phyloP scores from a whole-genome alignment of 2,329 filamentous ascomycete genomes.

The Claviceps pazoutovae region DNA sequence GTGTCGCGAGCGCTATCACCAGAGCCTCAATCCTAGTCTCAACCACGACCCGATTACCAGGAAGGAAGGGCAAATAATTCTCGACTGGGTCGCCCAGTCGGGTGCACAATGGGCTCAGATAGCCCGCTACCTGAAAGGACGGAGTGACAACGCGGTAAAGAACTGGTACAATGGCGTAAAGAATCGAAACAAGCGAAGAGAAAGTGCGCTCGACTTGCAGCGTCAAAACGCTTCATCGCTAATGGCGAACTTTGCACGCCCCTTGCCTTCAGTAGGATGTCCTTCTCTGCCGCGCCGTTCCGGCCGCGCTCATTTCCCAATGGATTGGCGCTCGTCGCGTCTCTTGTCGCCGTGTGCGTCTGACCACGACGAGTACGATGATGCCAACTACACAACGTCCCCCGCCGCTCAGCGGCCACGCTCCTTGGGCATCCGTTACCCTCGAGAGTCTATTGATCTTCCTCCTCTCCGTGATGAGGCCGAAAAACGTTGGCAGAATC shows the following conservation, averaged over 20 bases:
- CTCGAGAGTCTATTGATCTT: too few species aligned
- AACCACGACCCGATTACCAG: constrained; percentile 61
- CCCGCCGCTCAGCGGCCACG: constrained; percentile 25
- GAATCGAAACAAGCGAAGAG: constrained; percentile 55
- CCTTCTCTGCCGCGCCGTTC: not conserved
- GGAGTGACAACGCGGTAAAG: constrained; percentile 92
- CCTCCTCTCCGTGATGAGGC: too few species aligned
- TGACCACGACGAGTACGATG: constrained; percentile 48
- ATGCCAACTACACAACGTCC: constrained; percentile 48
- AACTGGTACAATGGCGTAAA: constrained; percentile 96
- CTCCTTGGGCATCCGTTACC: not conserved
- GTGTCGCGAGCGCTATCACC: constrained; percentile 85
- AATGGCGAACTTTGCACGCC: not conserved
- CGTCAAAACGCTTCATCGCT: not conserved
- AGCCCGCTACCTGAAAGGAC: constrained; percentile 63
- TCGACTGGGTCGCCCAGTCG: constrained; percentile 60
- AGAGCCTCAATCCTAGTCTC: constrained; percentile 70
- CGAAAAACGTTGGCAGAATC: not conserved
- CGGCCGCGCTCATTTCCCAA: not conserved
- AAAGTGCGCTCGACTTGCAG: not conserved
- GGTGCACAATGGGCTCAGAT: constrained; percentile 93
- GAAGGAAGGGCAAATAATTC: constrained; percentile 59
- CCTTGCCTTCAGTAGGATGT: not conserved
- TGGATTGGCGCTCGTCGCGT: constrained; percentile 16
- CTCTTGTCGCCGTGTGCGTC: constrained; percentile 27